Percentiles rank a stretch among this genome's conserved stretches.
Conservation (phyloP, 2,329 filamentous ascomycete genomes). For the Colletotrichum coccodes region DNA sequence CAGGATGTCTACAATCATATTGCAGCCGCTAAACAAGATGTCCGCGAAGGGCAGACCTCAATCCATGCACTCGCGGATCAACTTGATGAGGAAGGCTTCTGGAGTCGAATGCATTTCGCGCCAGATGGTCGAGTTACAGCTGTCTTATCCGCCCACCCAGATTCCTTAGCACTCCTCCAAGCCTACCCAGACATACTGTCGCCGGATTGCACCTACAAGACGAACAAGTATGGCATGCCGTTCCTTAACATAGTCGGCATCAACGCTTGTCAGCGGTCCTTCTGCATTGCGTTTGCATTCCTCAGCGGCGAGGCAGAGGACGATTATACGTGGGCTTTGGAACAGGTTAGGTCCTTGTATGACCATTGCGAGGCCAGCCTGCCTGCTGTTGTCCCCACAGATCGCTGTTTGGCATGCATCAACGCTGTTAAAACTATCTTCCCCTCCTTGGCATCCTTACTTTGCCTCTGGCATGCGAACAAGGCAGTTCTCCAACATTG, state of each 20-base stretch:
- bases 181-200: constrained; percentile 34
- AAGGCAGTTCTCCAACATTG: constrained; percentile 34
- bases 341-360: constrained; percentile 34
- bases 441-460: constrained; percentile 8
- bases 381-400: constrained; percentile 35
- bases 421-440: constrained; percentile 31
- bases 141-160: constrained; percentile 38
- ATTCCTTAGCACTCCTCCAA: constrained; percentile 36
- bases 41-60: constrained; percentile 33
- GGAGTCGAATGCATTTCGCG: constrained; percentile 32
- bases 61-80: constrained; percentile 37
- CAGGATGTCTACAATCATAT: constrained; percentile 37
- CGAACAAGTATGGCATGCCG: constrained; percentile 37
- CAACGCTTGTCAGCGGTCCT: constrained; percentile 34
- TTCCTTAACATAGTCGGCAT: constrained; percentile 27
- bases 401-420: constrained; percentile 35
- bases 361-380: constrained; percentile 23
- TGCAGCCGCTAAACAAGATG: constrained; percentile 24
- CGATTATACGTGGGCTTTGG: constrained; percentile 37
- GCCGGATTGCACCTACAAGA: constrained; percentile 39
- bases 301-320: constrained; percentile 32
- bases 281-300: constrained; percentile 39
- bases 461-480: constrained; percentile 36
- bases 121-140: constrained; percentile 31
- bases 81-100: constrained; percentile 36